phyloP scores from a whole-genome alignment of 1,284 basidiomycete species.

The Fomitopsis palustris region DNA sequence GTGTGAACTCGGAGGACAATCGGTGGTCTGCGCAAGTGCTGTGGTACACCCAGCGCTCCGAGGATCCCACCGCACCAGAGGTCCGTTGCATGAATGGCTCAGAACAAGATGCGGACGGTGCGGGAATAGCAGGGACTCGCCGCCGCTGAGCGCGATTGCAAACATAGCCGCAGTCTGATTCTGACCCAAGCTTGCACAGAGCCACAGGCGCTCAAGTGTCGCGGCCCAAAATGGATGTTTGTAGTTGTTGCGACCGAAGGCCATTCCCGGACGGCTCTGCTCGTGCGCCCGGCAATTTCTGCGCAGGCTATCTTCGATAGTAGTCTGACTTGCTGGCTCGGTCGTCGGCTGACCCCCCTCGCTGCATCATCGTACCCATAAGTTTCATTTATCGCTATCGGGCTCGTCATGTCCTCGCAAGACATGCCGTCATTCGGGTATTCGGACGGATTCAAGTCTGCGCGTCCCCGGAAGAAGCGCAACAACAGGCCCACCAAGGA shows the following conservation, averaged over 20 bases:
- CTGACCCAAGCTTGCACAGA: too few species aligned
- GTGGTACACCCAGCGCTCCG: background rate
- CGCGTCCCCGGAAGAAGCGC: constrained; percentile 28
- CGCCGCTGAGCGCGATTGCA: background rate
- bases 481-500: constrained; percentile 22
- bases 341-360: background rate
- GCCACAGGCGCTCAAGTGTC: too few species aligned
- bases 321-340: background rate
- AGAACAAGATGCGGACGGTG: background rate
- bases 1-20: background rate
- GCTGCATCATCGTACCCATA: background rate
- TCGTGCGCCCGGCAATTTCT: background rate
- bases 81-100: background rate
- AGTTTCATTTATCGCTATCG: background rate
- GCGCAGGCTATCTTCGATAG: constrained; percentile 1
- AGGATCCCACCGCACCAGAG: background rate
- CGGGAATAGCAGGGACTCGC: background rate
- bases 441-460: constrained; percentile 34
- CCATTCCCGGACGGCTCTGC: background rate
- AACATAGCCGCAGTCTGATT: background rate
- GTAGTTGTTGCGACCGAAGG: background rate
- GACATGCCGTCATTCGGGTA: constrained; percentile 28
- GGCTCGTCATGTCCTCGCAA: constrained; percentile 1
- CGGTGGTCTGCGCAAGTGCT: background rate
- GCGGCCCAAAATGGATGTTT: background rate